A percentile compares a stretch with the other conserved stretches of the same genome.
phyloP scores from a whole-genome alignment of 805 yeast species.

The Torulaspora quercuum region DNA sequence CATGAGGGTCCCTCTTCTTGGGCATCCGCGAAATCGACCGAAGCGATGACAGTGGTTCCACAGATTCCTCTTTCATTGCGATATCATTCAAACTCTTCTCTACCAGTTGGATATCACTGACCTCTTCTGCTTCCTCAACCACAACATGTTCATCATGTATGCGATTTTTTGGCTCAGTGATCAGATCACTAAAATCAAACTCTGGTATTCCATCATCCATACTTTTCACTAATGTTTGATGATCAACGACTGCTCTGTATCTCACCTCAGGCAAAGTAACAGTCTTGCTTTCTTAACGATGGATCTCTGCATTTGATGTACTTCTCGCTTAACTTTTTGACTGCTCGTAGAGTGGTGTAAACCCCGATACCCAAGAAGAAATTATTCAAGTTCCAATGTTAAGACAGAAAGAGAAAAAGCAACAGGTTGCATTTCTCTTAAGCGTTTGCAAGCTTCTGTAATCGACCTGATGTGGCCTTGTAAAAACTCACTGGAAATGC shows the following conservation, averaged over 20 bases:
- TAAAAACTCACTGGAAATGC: too few species aligned
- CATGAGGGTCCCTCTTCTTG: conserved; percentile 25
- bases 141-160: conserved; percentile 13
- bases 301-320: too few species aligned
- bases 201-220: conserved; percentile 26
- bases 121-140: conserved; percentile 11
- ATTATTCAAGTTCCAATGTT: too few species aligned
- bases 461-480: too few species aligned
- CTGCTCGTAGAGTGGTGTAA: conserved; percentile 1
- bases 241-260: too few species aligned
- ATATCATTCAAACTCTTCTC: background rate
- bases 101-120: background rate
- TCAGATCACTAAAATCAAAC: conserved; percentile 23
- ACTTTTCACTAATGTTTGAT: background rate
- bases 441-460: too few species aligned
- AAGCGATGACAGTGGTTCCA: conserved; percentile 1
- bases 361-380: conserved; percentile 2
- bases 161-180: conserved; percentile 6
- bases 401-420: too few species aligned
- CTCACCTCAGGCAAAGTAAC: too few species aligned
- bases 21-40: conserved; percentile 4
- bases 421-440: too few species aligned
- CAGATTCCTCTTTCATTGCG: background rate
- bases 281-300: too few species aligned
- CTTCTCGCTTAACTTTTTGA: too few species aligned